phyloP scores from a whole-genome alignment of 441 rosid genomes.

The Croton setiger region DNA sequence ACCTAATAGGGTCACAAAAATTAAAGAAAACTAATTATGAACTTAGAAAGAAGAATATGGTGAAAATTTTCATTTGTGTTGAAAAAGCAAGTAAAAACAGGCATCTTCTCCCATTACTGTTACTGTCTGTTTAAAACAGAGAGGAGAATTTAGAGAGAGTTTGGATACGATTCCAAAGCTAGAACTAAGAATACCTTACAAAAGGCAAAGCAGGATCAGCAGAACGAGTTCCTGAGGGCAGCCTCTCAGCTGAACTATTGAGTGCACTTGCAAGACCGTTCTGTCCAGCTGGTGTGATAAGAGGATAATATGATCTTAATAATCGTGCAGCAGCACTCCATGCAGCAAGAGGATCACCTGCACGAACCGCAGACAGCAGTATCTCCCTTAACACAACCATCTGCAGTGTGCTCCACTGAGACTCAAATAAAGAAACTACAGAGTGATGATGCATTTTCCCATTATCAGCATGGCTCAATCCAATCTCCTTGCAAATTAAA shows the following conservation, averaged over 20 bases:
- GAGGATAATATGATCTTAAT: conserved; percentile 87
- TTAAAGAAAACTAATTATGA: conserved; percentile 7
- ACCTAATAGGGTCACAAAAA: conserved; percentile 36
- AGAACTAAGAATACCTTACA: conserved; percentile 51
- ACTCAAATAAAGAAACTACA: conserved; percentile 80
- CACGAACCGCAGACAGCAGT: conserved; percentile 93
- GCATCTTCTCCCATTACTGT: too few species aligned
- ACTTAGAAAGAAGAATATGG: conserved; percentile 6
- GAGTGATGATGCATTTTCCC: conserved; percentile 83
- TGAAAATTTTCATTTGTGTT: not conserved
- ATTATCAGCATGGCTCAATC: conserved; percentile 52
- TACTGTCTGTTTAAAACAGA: too few species aligned
- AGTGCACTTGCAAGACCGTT: conserved; percentile 95
- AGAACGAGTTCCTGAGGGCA: conserved; percentile 93
- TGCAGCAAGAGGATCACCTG: conserved; percentile 96
- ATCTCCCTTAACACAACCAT: conserved; percentile 99
- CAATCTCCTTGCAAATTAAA: conserved; percentile 44
- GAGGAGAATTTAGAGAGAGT: not conserved
- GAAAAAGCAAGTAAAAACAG: not conserved
- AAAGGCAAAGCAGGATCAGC: conserved; percentile 98
- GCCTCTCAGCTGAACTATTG: conserved; percentile 78
- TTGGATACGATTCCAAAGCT: not conserved
- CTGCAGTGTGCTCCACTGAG: conserved; percentile 98
- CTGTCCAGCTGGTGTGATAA: conserved; percentile 95
- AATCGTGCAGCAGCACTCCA: conserved; percentile 99